Conservation (phyloP, 2,329 filamentous ascomycete genomes). For the Penicillium sp. region DNA sequence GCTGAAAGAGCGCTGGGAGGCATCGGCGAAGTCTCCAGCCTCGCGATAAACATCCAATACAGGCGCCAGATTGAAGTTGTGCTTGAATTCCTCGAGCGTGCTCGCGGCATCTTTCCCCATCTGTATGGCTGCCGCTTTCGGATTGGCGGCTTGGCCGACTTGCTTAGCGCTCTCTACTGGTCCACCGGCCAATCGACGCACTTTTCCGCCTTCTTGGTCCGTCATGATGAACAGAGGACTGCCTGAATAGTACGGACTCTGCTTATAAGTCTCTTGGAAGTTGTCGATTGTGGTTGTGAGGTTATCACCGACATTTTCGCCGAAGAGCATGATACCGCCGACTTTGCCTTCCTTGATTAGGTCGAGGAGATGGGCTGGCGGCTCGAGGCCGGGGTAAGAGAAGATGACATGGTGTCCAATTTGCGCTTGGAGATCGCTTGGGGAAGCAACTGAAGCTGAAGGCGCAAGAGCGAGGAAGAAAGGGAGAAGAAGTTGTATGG, state of each 20-base stretch:
- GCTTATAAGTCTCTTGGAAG: constrained; percentile 27
- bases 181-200: constrained; percentile 29
- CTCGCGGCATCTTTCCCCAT: constrained; percentile 25
- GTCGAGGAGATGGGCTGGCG: constrained; percentile 26
- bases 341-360: constrained; percentile 32
- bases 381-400: constrained; percentile 30
- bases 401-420: constrained; percentile 35
- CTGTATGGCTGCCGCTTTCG: constrained; percentile 18
- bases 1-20: constrained; percentile 28
- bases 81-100: constrained; percentile 17
- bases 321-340: constrained; percentile 35
- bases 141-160: constrained; percentile 24
- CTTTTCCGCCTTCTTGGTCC: constrained; percentile 36
- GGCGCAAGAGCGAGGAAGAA: not conserved
- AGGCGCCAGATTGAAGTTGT: constrained; percentile 32
- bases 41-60: constrained; percentile 33
- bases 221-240: constrained; percentile 33
- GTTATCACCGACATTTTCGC: constrained; percentile 30
- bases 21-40: constrained; percentile 29
- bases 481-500: constrained; percentile 2
- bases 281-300: constrained; percentile 20
- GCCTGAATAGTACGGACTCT: constrained; percentile 22
- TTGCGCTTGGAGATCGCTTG: constrained; percentile 13
- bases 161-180: constrained; percentile 27
- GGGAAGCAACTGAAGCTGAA: not conserved